Percentiles rank a stretch among this genome's conserved stretches.
These are phyloP conservation scores for Exophiala calicioides DNA, from an alignment of 2,329 filamentous ascomycete species.

Conservation along the genomic window DNA sequence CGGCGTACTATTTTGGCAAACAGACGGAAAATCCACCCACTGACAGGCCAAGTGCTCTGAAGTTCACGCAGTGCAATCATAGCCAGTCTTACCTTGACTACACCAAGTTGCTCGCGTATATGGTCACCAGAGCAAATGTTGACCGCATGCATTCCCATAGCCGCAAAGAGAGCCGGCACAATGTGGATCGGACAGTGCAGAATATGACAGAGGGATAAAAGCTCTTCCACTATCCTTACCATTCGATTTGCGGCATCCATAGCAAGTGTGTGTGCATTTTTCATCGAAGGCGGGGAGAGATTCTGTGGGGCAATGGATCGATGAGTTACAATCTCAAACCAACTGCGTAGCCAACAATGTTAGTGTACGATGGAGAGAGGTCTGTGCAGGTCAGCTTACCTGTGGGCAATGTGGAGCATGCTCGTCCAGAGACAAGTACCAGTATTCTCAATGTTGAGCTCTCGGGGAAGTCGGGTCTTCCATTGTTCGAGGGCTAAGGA, in stretches of 20 bases:
- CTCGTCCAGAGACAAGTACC: constrained; percentile 23
- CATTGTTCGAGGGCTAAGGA: constrained; percentile 23
- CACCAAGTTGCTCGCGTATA: constrained; percentile 30
- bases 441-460: constrained; percentile 15
- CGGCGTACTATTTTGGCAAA: constrained; percentile 25
- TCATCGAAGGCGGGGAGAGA: constrained; percentile 22
- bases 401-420: constrained; percentile 24
- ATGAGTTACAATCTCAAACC: constrained; percentile 26
- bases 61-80: constrained; percentile 33
- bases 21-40: constrained; percentile 32
- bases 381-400: constrained; percentile 8
- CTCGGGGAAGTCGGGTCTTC: constrained; percentile 15
- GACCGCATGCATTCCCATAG: constrained; percentile 33
- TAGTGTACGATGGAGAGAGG: neutral
- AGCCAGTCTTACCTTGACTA: constrained; percentile 32
- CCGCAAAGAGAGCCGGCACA: constrained; percentile 31
- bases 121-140: constrained; percentile 32
- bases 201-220: constrained; percentile 23
- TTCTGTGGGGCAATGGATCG: constrained; percentile 23
- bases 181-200: constrained; percentile 26
- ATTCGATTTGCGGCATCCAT: constrained; percentile 28
- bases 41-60: constrained; percentile 33
- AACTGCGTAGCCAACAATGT: constrained; percentile 8
- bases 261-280: constrained; percentile 17
- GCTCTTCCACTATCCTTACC: constrained; percentile 29